phyloP scores from a whole-genome alignment of 140 eudicot species.

The Bidens hawaiensis region DNA sequence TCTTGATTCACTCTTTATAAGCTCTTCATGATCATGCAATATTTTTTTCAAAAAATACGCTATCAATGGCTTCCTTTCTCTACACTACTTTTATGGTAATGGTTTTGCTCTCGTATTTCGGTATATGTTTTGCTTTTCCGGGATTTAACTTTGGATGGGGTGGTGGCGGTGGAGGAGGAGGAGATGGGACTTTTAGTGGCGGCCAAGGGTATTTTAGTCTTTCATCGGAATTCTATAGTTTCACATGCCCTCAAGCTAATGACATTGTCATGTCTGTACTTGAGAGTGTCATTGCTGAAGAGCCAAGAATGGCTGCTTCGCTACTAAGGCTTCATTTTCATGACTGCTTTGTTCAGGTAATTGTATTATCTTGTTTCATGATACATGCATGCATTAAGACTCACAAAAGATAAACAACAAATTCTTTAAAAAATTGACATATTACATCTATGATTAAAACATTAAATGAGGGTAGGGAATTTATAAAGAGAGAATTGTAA shows the following conservation, averaged over 20 bases:
- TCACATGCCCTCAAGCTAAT: conserved; percentile 85
- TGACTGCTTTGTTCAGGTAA: conserved; percentile 83
- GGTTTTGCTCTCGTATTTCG: conserved; percentile 27
- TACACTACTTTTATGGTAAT: conserved; percentile 24
- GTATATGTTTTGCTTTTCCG: conserved; percentile 47
- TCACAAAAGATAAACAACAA: too few species aligned
- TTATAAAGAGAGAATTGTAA: too few species aligned
- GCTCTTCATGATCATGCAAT: conserved; percentile 10
- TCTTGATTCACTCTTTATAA: conserved; percentile 31
- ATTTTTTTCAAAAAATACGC: conserved; percentile 9
- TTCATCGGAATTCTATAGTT: conserved; percentile 52
- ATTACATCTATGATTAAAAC: too few species aligned
- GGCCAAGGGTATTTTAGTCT: conserved; percentile 45
- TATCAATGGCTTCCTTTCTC: conserved; percentile 42
- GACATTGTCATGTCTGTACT: conserved; percentile 85
- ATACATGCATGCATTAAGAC: neutral
- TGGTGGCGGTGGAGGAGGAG: too few species aligned
- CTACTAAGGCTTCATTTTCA: conserved; percentile 94
- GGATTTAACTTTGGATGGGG: conserved; percentile 46
- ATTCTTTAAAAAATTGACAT: too few species aligned
- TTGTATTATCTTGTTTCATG: neutral
- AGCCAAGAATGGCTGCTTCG: conserved; percentile 91
- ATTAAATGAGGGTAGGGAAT: too few species aligned
- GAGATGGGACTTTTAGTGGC: conserved; percentile 20
- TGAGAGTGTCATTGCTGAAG: conserved; percentile 61